These are phyloP conservation scores for Colletotrichum tanaceti DNA, from an alignment of 2,329 filamentous ascomycete genomes.

Conservation along the genomic window DNA sequence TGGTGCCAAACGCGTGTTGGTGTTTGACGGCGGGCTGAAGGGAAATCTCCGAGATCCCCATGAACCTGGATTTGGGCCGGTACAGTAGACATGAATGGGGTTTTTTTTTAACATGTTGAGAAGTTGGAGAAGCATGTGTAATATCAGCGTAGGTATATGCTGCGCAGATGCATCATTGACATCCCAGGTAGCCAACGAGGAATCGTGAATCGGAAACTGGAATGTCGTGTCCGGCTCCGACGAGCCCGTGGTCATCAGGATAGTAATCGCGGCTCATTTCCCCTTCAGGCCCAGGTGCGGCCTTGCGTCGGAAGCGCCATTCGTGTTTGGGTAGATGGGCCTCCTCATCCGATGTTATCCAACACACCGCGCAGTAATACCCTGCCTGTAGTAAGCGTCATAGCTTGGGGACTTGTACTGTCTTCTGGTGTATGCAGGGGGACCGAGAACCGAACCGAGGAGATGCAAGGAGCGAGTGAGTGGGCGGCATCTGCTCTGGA, in stretches of 20 bases:
- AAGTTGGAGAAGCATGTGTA: no score
- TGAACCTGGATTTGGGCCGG: background rate
- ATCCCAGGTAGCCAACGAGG: no score
- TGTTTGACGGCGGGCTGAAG: background rate
- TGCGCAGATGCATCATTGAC: background rate
- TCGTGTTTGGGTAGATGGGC: slow-evolving; percentile 7
- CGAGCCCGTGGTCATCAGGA: background rate
- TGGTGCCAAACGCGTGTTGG: no score
- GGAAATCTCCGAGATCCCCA: background rate
- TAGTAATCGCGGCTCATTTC: background rate
- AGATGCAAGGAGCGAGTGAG: background rate
- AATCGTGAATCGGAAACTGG: background rate
- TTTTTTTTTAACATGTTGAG: no score
- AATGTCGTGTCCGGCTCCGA: background rate
- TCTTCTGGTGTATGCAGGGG: background rate
- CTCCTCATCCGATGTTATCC: slow-evolving; percentile 22
- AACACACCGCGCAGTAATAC: background rate
- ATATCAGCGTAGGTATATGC: no score
- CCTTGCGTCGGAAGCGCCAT: slow-evolving; percentile 8
- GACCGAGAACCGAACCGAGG: background rate
- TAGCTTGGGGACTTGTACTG: background rate
- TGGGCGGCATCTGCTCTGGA: no score
- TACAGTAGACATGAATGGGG: background rate
- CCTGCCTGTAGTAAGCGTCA: no score
- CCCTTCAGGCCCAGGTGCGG: background rate